Conservation (phyloP, 2,329 filamentous ascomycete species). For the Parasarocladium wereldwijsianum region DNA sequence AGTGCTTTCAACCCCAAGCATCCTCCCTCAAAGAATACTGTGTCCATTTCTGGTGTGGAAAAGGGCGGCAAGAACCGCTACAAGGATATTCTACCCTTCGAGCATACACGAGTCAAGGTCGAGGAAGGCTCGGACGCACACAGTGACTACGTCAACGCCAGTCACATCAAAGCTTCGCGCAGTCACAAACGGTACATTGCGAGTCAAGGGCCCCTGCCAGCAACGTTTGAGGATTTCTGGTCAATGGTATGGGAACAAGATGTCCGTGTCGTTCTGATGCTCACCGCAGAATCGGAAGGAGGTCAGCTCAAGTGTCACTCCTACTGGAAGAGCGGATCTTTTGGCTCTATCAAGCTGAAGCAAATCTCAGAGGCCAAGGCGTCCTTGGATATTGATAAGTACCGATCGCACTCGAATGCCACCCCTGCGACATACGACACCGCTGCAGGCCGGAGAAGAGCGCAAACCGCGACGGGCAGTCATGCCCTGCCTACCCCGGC, state of each 20-base stretch:
- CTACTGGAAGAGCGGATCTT: conserved; percentile 74
- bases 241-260: conserved; percentile 95
- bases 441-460: conserved; percentile 33
- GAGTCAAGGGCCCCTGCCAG: conserved; percentile 82
- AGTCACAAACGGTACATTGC: conserved; percentile 93
- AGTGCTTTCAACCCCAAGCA: conserved; percentile 30
- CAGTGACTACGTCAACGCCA: conserved; percentile 95
- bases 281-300: conserved; percentile 87
- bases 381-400: conserved; percentile 54
- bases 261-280: conserved; percentile 85
- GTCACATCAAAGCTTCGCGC: conserved; percentile 62
- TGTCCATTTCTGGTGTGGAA: conserved; percentile 82
- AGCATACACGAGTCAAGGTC: conserved; percentile 78
- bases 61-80: conserved; percentile 93
- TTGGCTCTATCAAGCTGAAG: conserved; percentile 63
- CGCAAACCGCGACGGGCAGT: conserved; percentile 35
- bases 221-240: conserved; percentile 97
- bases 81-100: conserved; percentile 94
- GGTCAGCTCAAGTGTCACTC: conserved; percentile 90
- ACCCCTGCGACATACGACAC: conserved; percentile 11
- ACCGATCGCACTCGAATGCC: conserved; percentile 23
- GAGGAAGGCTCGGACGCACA: conserved; percentile 48
- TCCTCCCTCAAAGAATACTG: conserved; percentile 16
- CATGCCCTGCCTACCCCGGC: conserved; percentile 14
- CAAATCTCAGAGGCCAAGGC: conserved; percentile 70